Conservation (phyloP, 345 rosid genomes). For the Sonneratia alba region DNA sequence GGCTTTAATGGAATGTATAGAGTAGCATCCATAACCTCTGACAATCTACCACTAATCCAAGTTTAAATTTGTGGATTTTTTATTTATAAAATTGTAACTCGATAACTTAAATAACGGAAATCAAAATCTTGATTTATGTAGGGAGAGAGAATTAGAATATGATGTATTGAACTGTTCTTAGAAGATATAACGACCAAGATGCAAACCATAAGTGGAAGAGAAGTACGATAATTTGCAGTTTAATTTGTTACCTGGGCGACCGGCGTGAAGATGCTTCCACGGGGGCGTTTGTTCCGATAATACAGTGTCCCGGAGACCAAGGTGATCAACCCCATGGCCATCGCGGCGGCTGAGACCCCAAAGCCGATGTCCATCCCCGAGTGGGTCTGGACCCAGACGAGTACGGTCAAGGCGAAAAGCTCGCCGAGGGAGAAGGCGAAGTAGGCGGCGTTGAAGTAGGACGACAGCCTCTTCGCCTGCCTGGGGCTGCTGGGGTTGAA, state of each 20-base stretch:
- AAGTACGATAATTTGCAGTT: no score
- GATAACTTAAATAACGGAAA: no score
- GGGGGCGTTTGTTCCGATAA: constrained; percentile 75
- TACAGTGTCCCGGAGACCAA: constrained; percentile 69
- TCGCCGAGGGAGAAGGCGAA: constrained; percentile 90
- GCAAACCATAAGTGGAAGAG: no score
- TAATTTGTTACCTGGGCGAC: constrained; percentile 56
- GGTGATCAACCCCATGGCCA: constrained; percentile 80
- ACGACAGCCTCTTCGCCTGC: constrained; percentile 65
- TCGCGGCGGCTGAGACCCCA: constrained; percentile 85
- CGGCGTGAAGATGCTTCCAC: constrained; percentile 76
- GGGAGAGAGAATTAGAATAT: no score
- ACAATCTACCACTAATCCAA: no score
- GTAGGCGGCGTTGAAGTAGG: constrained; percentile 89
- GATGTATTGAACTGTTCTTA: no score
- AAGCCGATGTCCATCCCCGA: constrained; percentile 96
- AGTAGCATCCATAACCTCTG: no score
- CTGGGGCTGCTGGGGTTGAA: constrained; percentile 44
- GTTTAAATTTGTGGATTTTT: no score
- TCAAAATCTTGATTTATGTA: no score
- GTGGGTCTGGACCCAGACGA: constrained; percentile 94
- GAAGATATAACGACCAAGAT: no score
- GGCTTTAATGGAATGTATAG: no score
- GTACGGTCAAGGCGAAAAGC: constrained; percentile 73
- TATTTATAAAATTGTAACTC: no score